phyloP scores from a whole-genome alignment of 768 basidiomycete species.

The Podaxis sp. region DNA sequence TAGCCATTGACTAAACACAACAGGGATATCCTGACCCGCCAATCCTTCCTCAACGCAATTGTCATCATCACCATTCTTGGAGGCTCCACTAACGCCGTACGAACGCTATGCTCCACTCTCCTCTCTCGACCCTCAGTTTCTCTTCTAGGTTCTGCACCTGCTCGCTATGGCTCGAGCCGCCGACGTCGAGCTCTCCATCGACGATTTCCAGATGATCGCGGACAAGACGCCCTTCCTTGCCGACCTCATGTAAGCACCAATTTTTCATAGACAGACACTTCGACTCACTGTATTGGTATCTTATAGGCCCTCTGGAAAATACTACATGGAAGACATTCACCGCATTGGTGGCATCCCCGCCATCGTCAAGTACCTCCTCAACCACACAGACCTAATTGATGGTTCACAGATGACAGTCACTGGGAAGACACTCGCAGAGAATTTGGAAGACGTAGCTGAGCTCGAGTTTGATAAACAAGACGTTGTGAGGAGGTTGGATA shows the following conservation, averaged over 20 bases:
- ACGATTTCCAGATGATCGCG: conserved; percentile 83
- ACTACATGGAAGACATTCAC: conserved; percentile 91
- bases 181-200: conserved; percentile 68
- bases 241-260: conserved; percentile 54
- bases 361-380: conserved; percentile 79
- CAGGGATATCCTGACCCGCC: conserved; percentile 46
- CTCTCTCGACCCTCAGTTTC: neutral
- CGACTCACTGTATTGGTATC: neutral
- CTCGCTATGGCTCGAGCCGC: conserved; percentile 85
- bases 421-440: conserved; percentile 87
- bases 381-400: conserved; percentile 76
- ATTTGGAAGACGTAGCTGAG: conserved; percentile 75
- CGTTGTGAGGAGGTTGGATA: conserved; percentile 65
- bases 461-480: conserved; percentile 74
- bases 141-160: conserved; percentile 70
- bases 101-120: conserved; percentile 20
- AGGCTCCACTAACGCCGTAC: conserved; percentile 85
- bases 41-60: conserved; percentile 80
- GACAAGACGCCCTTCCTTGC: conserved; percentile 82
- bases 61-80: conserved; percentile 77
- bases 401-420: conserved; percentile 87
- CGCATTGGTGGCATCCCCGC: conserved; percentile 83
- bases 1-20: neutral
- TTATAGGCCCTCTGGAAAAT: conserved; percentile 75
- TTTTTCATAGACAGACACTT: neutral